Conservation (phyloP, 768 basidiomycete genomes). For the Panaeolus papilionaceus region DNA sequence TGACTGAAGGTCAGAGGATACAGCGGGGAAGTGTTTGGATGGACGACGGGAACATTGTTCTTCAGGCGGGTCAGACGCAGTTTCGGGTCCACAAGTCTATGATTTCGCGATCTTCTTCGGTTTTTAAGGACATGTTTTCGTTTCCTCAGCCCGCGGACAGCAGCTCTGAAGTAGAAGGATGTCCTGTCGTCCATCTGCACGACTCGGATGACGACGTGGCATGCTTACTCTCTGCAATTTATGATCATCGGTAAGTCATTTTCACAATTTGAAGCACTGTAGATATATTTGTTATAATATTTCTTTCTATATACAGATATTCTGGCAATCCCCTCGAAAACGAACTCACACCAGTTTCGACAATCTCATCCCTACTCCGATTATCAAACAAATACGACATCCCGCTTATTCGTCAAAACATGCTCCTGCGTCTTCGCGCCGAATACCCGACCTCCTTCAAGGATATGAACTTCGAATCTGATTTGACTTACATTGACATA, state of each 20-base stretch:
- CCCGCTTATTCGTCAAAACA: not conserved
- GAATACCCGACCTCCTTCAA: not conserved
- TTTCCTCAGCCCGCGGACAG: constrained; percentile 23
- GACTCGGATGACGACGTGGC: constrained; percentile 24
- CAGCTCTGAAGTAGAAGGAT: not conserved
- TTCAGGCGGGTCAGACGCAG: constrained; percentile 27
- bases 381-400: constrained; percentile 26
- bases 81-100: constrained; percentile 30
- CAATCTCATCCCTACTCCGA: constrained; percentile 19
- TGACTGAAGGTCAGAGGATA: not conserved
- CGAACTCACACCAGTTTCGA: not conserved
- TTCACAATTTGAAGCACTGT: too few species aligned
- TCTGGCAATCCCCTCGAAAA: not conserved
- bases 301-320: not conserved
- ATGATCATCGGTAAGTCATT: constrained; percentile 16
- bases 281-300: too few species aligned
- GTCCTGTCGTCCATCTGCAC: constrained; percentile 25
- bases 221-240: constrained; percentile 23
- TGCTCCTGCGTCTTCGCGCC: not conserved
- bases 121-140: constrained; percentile 33
- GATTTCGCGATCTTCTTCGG: constrained; percentile 25
- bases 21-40: constrained; percentile 24
- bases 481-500: not conserved
- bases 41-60: constrained; percentile 31
- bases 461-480: not conserved